Base-by-base conservation (phyloP, 805 yeast species). In the Candida nitratophila region DNA sequence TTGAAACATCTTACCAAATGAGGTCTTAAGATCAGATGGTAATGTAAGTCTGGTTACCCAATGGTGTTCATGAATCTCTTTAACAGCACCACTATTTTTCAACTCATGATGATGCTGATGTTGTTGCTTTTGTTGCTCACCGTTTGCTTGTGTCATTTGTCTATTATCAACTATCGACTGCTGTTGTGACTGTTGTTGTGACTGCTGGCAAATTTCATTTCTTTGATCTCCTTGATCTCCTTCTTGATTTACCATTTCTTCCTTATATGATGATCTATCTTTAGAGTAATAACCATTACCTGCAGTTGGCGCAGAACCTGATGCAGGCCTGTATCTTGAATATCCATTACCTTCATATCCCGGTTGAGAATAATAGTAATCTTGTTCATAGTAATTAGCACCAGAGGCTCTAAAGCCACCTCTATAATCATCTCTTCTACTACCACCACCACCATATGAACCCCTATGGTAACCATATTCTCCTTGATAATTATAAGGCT, bases 11-110 rank as follows among this genome's bases (percentile, higher is more conserved):
- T 43, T 45, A 16, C 30, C 38, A 6, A 60, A 8, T 2, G 47
- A 24, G 14, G 40, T 44, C 37, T 53, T 55, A 3, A 41, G 22
- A 3, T 52, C 55, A 14, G 62, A 60, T 2, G 44, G 27, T 10
- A 55, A 44, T 7, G 53, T 46, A 16, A 61, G 50, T 37, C 65
- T 39, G 14, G 50, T 43, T 14, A 61, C 48, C 66, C 67, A 60
- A 40, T 64, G 64, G 33, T 55, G 50, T 26, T 55, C 57, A 20
- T 31, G 10, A 24, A 24, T 24, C n/a, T n/a, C n/a, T n/a, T n/a
- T n/a, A n/a, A n/a, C n/a, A n/a, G n/a, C n/a, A n/a, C 31, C 11
- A 19, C 21, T 33, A 9, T 10, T 19, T 8, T n/a, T n/a, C n/a
- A n/a, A n/a, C n/a, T n/a, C n/a, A n/a, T n/a, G n/a, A n/a, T n/a